These are phyloP conservation scores for Prunus persica DNA, from an alignment of 306 rosid species.

Conservation along the genomic window Prunus_persica_NCBIv2 NC_034009.1:3878001-3878500, in stretches of 20 bases:
- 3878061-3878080: neutral
- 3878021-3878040: neutral
- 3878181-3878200: slow-evolving; percentile 25
- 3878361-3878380: no score
- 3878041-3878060: no score
- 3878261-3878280: slow-evolving; percentile 12
- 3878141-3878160: slow-evolving; percentile 12
- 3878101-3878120: slow-evolving; percentile 2
- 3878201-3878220: slow-evolving; percentile 30
- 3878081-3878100: slow-evolving; percentile 15
- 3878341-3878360: neutral
- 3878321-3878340: neutral
- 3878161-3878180: slow-evolving; percentile 26
- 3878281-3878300: neutral
- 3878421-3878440: slow-evolving; percentile 28
- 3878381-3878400: no score
- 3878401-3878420: no score
- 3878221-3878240: slow-evolving; percentile 28
- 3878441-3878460: slow-evolving; percentile 31
- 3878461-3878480: slow-evolving; percentile 30
- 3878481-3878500: slow-evolving; percentile 31
- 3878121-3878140: slow-evolving; percentile 26
- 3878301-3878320: neutral
- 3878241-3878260: slow-evolving; percentile 18
- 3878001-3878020: neutral